These are phyloP conservation scores for Forsythia suspensa DNA, from an alignment of 257 asterid species.

Conservation along the genomic window DNA sequence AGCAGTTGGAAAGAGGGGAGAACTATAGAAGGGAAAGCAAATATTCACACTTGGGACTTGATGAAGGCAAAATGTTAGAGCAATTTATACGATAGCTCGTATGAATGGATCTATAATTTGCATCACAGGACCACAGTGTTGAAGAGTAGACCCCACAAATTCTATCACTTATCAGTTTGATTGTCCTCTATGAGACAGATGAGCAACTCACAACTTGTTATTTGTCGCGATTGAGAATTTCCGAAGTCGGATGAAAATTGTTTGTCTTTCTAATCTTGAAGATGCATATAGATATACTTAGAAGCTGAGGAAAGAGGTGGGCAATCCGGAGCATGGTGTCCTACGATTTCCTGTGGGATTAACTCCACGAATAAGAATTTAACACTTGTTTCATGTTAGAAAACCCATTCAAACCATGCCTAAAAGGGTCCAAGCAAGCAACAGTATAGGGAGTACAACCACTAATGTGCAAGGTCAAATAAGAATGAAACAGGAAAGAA, in stretches of 20 bases:
- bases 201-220: background rate
- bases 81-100: background rate
- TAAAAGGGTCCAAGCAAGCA: background rate
- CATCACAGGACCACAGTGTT: background rate
- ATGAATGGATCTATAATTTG: background rate
- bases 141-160: background rate
- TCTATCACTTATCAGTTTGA: background rate
- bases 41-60: too few relatives aligned
- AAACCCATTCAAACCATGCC: background rate
- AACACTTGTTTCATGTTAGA: background rate
- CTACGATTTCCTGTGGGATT: background rate
- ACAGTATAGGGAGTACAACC: background rate
- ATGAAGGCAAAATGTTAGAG: too few relatives aligned
- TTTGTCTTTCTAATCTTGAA: background rate
- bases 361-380: background rate
- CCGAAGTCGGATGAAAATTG: background rate
- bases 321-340: background rate
- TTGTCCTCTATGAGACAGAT: background rate
- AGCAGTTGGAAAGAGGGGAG: too few relatives aligned
- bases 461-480: background rate
- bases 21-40: too few relatives aligned
- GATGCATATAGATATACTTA: background rate
- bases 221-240: background rate
- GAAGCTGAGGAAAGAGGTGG: background rate
- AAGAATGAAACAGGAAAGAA: background rate